Evolutionary conservation across 225 moss, liverwort and hornwort species (phyloP), one percentile per base, ranked within the genome.

Genomic region (Ulota crispa): DNA sequence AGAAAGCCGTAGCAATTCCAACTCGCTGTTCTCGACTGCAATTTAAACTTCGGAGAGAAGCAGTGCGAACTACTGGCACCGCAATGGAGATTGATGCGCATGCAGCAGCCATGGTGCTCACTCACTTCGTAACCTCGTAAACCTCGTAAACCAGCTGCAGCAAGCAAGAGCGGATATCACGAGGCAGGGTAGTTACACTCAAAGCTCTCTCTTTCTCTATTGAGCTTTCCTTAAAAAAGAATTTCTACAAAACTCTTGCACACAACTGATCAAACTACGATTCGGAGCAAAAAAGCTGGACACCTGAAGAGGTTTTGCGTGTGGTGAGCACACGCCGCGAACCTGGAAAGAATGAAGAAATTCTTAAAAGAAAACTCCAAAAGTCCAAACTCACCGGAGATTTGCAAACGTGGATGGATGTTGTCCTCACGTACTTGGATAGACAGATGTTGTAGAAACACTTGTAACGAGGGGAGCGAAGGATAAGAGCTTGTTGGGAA

Each of bases 1-100:
- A 70, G 52, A 31, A 57, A 68, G 42, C 30, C 32, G 43, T 41
- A 64, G 67, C 23, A 61, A 75, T 70, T 75, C 69, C 64, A 28
- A 70, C 36, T 74, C 55, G 86, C 65, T 82, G 81, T 41, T 79
- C 43, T 28, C 4, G 20, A 56, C 42, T 53, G 13, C 55, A 73
- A 16, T 54, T 65, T 18, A 57, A 56, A 62, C 26, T 65, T 20
- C 61, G 79, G 16, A 75, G 55, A 68, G 30, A 6, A 26, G 65
- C n/a, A 71, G 56, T 39, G 72, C 53, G 82, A 68, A 63, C 72
- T 14, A 55, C 34, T 54, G 86, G 77, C 54, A 53, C 82, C 80
- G 80, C 77, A 53, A 80, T 70, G 28, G 82, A 37, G 77, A 77
- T 57, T 54, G 87, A 80, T 52, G 79, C n/a, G 45, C 75, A 84